Evolutionary conservation across 2,329 filamentous ascomycete species (phyloP).

Genomic region (Trichoderma sp.): DNA sequence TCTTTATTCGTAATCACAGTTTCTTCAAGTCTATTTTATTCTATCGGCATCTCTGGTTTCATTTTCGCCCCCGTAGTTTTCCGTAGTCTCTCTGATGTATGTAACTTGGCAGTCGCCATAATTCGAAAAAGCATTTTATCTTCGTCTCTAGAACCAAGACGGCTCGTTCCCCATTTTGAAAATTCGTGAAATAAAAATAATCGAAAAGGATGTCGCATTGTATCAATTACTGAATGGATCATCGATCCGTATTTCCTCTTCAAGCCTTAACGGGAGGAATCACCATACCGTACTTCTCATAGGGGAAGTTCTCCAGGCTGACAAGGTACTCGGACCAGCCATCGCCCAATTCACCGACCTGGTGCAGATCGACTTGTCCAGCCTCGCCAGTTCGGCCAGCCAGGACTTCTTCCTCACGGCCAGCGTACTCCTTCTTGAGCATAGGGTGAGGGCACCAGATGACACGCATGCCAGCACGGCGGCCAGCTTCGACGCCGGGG

Average conservation of each 20-base stretch:
- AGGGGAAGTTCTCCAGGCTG: constrained; percentile 57
- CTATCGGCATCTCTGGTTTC: neutral
- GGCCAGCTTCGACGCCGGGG: constrained; percentile 85
- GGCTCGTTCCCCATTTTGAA: neutral
- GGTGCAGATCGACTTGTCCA: constrained; percentile 54
- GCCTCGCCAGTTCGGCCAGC: constrained; percentile 77
- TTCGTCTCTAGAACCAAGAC: neutral
- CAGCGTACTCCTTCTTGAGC: constrained; percentile 73
- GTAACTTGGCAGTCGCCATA: neutral
- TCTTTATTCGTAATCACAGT: neutral
- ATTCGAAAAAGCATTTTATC: neutral
- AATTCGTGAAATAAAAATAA: neutral
- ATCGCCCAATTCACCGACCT: constrained; percentile 59
- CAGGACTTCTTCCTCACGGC: constrained; percentile 76
- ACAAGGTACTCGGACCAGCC: constrained; percentile 61
- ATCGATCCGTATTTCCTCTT: neutral
- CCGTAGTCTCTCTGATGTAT: neutral
- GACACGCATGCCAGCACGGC: constrained; percentile 91
- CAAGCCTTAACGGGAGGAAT: constrained; percentile 33
- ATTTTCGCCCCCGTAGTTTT: neutral
- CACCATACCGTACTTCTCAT: constrained; percentile 60
- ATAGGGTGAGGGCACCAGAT: constrained; percentile 88
- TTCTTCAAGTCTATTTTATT: neutral
- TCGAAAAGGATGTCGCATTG: neutral
- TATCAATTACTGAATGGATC: neutral